A percentile compares a stretch with the other conserved stretches of the same genome.
phyloP scores from a whole-genome alignment of 257 asterid species.

The Verbascum thapsus region DNA sequence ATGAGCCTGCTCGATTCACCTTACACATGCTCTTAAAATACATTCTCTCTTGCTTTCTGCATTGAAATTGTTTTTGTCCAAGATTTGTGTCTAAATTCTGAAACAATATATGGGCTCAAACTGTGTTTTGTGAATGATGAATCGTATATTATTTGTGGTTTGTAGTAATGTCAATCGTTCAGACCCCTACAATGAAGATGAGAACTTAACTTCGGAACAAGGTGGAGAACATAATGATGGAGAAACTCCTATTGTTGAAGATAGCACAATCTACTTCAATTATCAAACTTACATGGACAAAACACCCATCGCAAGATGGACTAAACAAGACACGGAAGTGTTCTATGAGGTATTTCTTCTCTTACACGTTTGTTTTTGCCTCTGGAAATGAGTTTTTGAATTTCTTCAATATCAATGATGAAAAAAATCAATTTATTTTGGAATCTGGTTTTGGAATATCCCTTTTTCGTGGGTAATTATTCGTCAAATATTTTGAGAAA shows the following conservation, averaged over 20 bases:
- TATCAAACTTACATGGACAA: constrained; percentile 80
- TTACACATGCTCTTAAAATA: constrained; percentile 26
- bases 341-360: constrained; percentile 72
- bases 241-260: constrained; percentile 44
- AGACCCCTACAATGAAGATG: constrained; percentile 43
- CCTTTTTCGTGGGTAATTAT: background rate
- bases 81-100: constrained; percentile 4
- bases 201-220: constrained; percentile 34
- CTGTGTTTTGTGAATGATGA: constrained; percentile 2
- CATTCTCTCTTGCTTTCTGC: constrained; percentile 3
- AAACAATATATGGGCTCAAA: background rate
- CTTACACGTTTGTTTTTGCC: background rate
- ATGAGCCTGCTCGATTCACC: no score
- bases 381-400: background rate
- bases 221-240: constrained; percentile 47
- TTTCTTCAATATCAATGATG: background rate
- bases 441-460: background rate
- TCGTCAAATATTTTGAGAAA: background rate
- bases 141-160: constrained; percentile 22
- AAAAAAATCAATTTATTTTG: background rate
- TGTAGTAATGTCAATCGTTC: constrained; percentile 54
- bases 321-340: constrained; percentile 81
- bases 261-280: constrained; percentile 53
- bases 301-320: constrained; percentile 72
- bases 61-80: background rate